Base-by-base conservation (phyloP, 2,329 filamentous ascomycete genomes). In the Stylonectria norvegica region DNA sequence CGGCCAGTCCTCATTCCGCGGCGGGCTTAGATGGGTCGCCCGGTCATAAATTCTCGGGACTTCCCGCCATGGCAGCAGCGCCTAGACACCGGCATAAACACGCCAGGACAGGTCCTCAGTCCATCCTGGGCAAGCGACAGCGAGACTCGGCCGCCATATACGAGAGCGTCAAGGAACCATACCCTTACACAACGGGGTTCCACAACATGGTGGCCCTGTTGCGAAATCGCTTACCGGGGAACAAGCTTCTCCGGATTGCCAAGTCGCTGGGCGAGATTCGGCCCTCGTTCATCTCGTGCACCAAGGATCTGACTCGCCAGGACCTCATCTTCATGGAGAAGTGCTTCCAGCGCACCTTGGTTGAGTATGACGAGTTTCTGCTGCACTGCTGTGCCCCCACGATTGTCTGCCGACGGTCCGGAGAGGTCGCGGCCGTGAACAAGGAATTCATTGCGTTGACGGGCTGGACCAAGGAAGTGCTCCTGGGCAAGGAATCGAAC, bases 281-380 rank as follows among this genome's bases (percentile, higher is more conserved):
- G 6, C 91, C 93, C 2, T 93, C 89, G 0, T 93, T 98, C 60
- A 91, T 97, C 48, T 84, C 89, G 9, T 94, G 89, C 47, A 95
- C 88, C 15, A 86, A 87, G 57, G 89, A 88, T n/a, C 71, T 97
- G 45, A 90, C 89, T 49, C 75, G 83, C 14, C 85, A 93, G 56
- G 93, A 98, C 63, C 72, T 97, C 19, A 83, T 98, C 16, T 96
- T 97, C 63, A 95, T 95, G 86, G 93, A 98, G 64, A 95, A 95
- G 67, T 94, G 87, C 57, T 89, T 97, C 60, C 93, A 98, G 65
- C 81, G 93, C 25, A 94, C 89, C 0, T 73, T 97, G 9, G 89
- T 89, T 58, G 89, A 95, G 61, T 94, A 95, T 57, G 89, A 97
- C 60, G 89, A 95, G 50, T 93, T 94, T 52, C 86, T 96, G 70